A percentile compares a stretch with the other conserved stretches of the same genome.
Conservation (phyloP, 371 early-diverging fungal species). For the Mortierella sp. region DNA sequence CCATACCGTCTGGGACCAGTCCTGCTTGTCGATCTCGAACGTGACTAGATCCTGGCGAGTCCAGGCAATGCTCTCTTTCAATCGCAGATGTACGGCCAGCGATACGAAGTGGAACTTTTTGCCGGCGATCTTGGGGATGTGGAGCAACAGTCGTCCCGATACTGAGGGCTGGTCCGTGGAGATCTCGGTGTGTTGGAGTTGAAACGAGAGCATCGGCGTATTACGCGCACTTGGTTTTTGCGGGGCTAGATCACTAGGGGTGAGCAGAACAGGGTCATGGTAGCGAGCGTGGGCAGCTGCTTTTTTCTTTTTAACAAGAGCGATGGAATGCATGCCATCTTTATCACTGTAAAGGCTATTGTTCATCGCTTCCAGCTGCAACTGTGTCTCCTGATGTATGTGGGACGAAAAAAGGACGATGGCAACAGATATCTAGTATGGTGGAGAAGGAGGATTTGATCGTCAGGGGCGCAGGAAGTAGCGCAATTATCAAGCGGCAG, state of each 20-base stretch:
- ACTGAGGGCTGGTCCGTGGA: constrained; percentile 43
- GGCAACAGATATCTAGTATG: no score
- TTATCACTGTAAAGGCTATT: not conserved
- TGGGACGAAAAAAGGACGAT: no score
- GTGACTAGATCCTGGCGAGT: constrained; percentile 42
- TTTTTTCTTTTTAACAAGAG: constrained; percentile 15
- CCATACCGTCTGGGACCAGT: constrained; percentile 51
- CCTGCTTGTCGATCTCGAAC: constrained; percentile 42
- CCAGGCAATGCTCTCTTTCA: constrained; percentile 45
- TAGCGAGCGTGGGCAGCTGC: constrained; percentile 1
- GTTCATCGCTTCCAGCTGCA: constrained; percentile 13
- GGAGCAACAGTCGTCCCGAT: constrained; percentile 39
- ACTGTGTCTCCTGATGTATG: no score
- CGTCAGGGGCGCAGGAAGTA: no score
- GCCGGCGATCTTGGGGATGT: constrained; percentile 35
- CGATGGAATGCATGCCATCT: constrained; percentile 14
- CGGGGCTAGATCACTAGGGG: constrained; percentile 6
- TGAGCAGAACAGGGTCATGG: constrained; percentile 8
- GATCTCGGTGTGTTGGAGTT: constrained; percentile 36
- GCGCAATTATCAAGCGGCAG: no score
- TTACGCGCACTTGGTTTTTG: constrained; percentile 45
- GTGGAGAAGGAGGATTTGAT: no score
- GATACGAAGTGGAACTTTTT: constrained; percentile 50
- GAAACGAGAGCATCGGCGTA: constrained; percentile 51
- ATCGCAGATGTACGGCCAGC: constrained; percentile 33